Percentiles rank a stretch among this genome's conserved stretches.
Evolutionary conservation across 2,329 filamentous ascomycete genomes (phyloP).

Genomic region (Pseudopyrenochaeta lycopersici): DNA sequence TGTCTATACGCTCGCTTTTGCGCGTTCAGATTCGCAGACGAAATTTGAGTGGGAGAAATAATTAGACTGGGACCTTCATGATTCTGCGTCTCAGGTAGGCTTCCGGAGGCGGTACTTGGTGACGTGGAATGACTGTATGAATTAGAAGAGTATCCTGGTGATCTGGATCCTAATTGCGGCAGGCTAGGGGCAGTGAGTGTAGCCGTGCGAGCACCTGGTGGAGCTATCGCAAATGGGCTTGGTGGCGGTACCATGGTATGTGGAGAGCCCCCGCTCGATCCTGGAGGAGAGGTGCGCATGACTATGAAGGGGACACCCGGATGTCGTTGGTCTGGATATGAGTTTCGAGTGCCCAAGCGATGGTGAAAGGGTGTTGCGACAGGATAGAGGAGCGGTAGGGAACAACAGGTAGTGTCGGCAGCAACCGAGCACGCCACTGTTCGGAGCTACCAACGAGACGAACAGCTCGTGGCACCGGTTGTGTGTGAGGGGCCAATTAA

Average conservation of each 20-base stretch:
- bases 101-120: constrained; percentile 45
- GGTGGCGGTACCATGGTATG: constrained; percentile 44
- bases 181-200: constrained; percentile 41
- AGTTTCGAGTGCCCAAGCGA: constrained; percentile 5
- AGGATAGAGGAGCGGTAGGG: constrained; percentile 32
- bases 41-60: constrained; percentile 53
- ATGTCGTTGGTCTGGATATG: constrained; percentile 6
- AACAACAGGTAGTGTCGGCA: constrained; percentile 40
- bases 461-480: constrained; percentile 22
- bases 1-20: constrained; percentile 96
- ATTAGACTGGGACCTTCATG: constrained; percentile 48
- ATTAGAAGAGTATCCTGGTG: constrained; percentile 41
- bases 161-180: constrained; percentile 38
- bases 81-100: constrained; percentile 38
- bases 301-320: constrained; percentile 13
- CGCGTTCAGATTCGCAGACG: constrained; percentile 67
- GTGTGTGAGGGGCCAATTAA: constrained; percentile 35
- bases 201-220: constrained; percentile 31
- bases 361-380: constrained; percentile 7
- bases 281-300: constrained; percentile 44
- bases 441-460: constrained; percentile 35
- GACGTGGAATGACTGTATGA: constrained; percentile 48
- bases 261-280: constrained; percentile 44
- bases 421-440: constrained; percentile 43
- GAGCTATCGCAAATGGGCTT: constrained; percentile 41